Conservation (phyloP, 2,329 filamentous ascomycete species). For the Epichloe brachyelytri region DNA sequence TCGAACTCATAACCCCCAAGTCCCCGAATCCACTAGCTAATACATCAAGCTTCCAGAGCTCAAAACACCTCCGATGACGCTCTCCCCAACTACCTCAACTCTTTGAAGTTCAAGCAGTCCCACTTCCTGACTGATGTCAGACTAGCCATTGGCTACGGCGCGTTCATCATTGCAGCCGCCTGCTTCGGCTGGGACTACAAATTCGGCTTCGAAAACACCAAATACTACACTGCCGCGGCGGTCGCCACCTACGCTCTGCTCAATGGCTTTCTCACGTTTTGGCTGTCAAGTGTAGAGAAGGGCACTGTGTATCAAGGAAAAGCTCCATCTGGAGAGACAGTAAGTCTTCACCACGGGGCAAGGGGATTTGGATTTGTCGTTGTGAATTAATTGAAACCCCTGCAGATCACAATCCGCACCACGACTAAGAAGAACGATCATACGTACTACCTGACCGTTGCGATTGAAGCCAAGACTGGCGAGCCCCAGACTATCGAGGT, state of each 20-base stretch:
- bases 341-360: slow-evolving; percentile 19
- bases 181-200: slow-evolving; percentile 91
- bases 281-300: slow-evolving; percentile 75
- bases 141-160: slow-evolving; percentile 68
- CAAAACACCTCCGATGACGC: slow-evolving; percentile 96
- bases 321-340: slow-evolving; percentile 52
- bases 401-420: slow-evolving; percentile 59
- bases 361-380: neutral
- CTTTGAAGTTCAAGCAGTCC: slow-evolving; percentile 70
- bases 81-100: slow-evolving; percentile 84
- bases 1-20: neutral
- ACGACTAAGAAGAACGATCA: slow-evolving; percentile 68
- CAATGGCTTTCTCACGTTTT: slow-evolving; percentile 66
- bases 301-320: slow-evolving; percentile 68
- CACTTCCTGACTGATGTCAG: slow-evolving; percentile 73
- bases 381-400: slow-evolving; percentile 3
- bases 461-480: slow-evolving; percentile 29
- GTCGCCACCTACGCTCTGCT: slow-evolving; percentile 68
- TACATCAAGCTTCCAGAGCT: slow-evolving; percentile 48
- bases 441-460: slow-evolving; percentile 63
- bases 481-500: slow-evolving; percentile 37
- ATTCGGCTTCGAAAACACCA: slow-evolving; percentile 77
- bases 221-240: slow-evolving; percentile 65
- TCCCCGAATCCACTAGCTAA: neutral
- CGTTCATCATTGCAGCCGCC: slow-evolving; percentile 65